phyloP scores from a whole-genome alignment of 2,329 filamentous ascomycete species.

The Talaromyces islandicus region DNA sequence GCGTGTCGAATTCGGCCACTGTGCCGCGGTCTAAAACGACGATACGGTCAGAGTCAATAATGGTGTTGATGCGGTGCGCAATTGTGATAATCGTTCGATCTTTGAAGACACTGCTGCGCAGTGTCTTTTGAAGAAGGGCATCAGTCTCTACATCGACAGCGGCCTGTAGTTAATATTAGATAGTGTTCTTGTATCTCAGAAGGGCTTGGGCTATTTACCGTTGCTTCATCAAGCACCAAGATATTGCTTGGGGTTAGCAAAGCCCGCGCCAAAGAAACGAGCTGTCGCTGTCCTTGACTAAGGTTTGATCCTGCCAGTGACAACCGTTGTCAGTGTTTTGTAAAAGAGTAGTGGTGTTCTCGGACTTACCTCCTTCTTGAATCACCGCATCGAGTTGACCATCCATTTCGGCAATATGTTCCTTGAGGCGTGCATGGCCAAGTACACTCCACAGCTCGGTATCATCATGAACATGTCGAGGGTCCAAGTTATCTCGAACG shows the following conservation, averaged over 20 bases:
- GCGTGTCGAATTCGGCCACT: constrained; percentile 89
- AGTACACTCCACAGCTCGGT: constrained; percentile 95
- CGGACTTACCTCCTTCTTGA: constrained; percentile 79
- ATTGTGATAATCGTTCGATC: constrained; percentile 98
- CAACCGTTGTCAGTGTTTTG: neutral
- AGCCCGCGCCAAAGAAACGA: constrained; percentile 87
- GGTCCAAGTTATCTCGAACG: constrained; percentile 91
- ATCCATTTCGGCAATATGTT: constrained; percentile 79
- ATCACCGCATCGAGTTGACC: constrained; percentile 86
- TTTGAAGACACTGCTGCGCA: constrained; percentile 65
- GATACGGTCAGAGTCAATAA: constrained; percentile 80
- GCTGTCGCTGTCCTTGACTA: constrained; percentile 88
- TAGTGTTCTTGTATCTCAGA: neutral
- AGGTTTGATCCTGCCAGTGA: constrained; percentile 73
- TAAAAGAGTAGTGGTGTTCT: neutral
- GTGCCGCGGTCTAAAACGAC: constrained; percentile 87
- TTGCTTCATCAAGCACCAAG: constrained; percentile 93
- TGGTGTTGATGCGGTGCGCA: constrained; percentile 96
- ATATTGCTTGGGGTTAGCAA: constrained; percentile 95
- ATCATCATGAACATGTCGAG: constrained; percentile 90
- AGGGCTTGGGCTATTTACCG: constrained; percentile 47
- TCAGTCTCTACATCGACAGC: constrained; percentile 67
- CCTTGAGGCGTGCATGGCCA: constrained; percentile 88
- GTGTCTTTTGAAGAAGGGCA: constrained; percentile 57
- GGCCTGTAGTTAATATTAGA: constrained; percentile 38